These are phyloP conservation scores for Lipomyces sp. DNA, from an alignment of 805 yeast genomes.

Conservation along the genomic window DNA sequence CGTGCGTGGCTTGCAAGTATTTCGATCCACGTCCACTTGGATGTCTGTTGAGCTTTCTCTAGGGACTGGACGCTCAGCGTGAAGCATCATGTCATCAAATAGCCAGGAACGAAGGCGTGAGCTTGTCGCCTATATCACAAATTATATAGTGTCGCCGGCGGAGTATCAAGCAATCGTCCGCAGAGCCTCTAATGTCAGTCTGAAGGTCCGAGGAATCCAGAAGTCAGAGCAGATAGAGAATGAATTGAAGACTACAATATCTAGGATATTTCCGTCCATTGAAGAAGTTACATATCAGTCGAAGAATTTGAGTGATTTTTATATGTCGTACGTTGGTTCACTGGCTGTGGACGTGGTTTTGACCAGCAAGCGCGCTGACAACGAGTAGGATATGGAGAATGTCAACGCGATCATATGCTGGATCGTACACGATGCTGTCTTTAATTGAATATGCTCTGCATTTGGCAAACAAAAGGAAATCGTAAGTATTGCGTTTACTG, in stretches of 20 bases:
- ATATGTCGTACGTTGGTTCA: slow-evolving; percentile 13
- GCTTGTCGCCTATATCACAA: slow-evolving; percentile 14
- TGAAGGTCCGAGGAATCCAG: not conserved
- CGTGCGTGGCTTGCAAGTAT: not conserved
- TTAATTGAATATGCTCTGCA: slow-evolving; percentile 2
- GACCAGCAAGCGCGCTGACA: not conserved
- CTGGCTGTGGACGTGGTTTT: not conserved
- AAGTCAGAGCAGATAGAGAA: not conserved
- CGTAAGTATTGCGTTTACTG: not conserved
- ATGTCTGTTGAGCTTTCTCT: not conserved
- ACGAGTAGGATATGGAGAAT: not conserved
- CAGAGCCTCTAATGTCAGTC: not conserved
- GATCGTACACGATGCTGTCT: not conserved
- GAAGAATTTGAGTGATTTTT: slow-evolving; percentile 13
- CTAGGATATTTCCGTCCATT: not conserved
- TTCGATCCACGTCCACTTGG: not conserved
- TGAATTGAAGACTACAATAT: not conserved
- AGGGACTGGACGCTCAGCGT: not conserved
- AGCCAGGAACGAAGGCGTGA: slow-evolving; percentile 2
- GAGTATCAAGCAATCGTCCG: slow-evolving; percentile 17
- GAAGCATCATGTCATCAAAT: not conserved
- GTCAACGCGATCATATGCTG: not conserved
- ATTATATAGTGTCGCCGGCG: slow-evolving; percentile 19
- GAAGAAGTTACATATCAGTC: slow-evolving; percentile 16
- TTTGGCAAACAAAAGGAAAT: not conserved